A percentile compares a stretch with the other conserved stretches of the same genome.
These are phyloP conservation scores for Salvia splendens DNA, from an alignment of 257 asterid genomes.

Conservation along the genomic window DNA sequence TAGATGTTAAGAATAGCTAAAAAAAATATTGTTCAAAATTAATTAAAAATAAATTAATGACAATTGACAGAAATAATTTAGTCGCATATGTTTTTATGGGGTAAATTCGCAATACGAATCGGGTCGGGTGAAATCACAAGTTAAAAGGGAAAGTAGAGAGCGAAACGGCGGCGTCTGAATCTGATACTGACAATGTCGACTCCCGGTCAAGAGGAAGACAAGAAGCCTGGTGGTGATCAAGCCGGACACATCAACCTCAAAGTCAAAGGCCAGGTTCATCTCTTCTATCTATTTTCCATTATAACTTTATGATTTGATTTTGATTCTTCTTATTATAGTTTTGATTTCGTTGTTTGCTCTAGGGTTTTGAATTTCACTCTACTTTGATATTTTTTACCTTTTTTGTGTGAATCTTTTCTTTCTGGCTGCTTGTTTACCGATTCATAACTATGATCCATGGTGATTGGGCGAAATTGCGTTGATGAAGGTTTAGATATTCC, in stretches of 20 bases:
- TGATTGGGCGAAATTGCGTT: background rate
- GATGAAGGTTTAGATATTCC: background rate
- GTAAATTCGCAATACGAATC: too few species aligned
- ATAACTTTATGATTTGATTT: background rate
- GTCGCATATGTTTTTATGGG: too few species aligned
- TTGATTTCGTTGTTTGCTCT: background rate
- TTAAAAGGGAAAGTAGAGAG: background rate
- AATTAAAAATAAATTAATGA: too few species aligned
- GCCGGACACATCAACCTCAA: slow-evolving; percentile 12
- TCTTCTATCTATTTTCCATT: background rate
- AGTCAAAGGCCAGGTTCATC: slow-evolving; percentile 14
- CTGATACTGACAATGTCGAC: background rate
- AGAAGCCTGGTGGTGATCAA: slow-evolving; percentile 17
- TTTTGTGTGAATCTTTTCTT: background rate
- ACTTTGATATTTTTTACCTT: background rate
- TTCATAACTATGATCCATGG: too few species aligned
- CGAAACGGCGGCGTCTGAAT: background rate
- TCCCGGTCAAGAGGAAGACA: slow-evolving; percentile 20
- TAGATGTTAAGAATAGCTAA: too few species aligned
- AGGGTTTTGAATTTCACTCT: background rate
- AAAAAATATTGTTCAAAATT: too few species aligned
- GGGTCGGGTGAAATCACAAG: too few species aligned
- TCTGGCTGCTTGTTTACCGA: too few species aligned
- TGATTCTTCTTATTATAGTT: background rate
- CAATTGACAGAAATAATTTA: too few species aligned